Base-by-base conservation (phyloP, 2,329 filamentous ascomycete genomes). In the Colletotrichum chlorophyti region DNA sequence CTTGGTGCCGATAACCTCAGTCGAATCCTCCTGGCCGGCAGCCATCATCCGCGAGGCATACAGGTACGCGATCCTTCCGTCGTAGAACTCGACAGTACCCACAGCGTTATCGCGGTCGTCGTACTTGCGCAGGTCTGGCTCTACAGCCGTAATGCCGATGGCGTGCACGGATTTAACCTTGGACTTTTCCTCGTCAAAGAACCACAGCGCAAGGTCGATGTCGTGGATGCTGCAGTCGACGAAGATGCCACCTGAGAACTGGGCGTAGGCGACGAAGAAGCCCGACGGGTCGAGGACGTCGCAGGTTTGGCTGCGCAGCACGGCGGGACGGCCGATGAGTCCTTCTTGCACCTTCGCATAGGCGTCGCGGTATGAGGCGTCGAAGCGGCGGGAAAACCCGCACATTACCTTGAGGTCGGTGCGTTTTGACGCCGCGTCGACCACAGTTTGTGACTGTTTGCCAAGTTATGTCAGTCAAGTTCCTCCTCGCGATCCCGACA, bases 211-310 rank as follows among this genome's bases (percentile, higher is more conserved):
- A 34, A 73, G 67, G 51, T 58, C 59, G 27, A 90, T 90, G 65
- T 90, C 88, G 74, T 90, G 88, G 66, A 90, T 85, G 48, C 83
- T 85, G 74, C 84, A 88, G 75, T 90, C 88, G 55, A 90, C 87
- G 65, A 90, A 90, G 68, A 90, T 88, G 19, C 87, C 87, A 29
- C 88, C 87, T 2, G 77, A 83, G 72, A 83, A 86, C 64, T 85
- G 76, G 11, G 87, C 85, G 71, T 90, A 90, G 19, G 80, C 77
- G 52, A 90, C 85, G 69, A 89, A 90, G 78, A 89, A 90, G 41
- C 86, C 86, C 0, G 78, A 79, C 0, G 85, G 83, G 58, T 89
- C 85, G 54, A 84, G 79, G 68, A 85, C 87, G 72, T 90, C 86
- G 71, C 85, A 88, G 0, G 86, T 90, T 70, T 90, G 87, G 41